Evolutionary conservation across 441 rosid species (phyloP).

Genomic region (Erysimum cheiri): DNA sequence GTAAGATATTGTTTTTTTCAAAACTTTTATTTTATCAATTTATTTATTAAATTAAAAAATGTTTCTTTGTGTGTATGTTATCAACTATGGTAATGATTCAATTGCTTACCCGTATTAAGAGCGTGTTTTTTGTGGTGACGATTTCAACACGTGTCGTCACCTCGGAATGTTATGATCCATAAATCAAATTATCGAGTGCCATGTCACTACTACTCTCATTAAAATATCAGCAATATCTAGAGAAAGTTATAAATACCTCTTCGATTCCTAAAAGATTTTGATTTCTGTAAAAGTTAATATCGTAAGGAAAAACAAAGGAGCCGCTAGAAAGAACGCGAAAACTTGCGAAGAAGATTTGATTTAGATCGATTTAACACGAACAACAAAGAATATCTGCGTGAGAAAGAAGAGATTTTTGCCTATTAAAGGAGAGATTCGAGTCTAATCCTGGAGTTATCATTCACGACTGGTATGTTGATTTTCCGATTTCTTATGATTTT

Average conservation of each 20-base stretch:
- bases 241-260: constrained; percentile 35
- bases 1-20: neutral
- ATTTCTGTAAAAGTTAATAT: neutral
- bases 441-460: neutral
- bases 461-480: constrained; percentile 15
- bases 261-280: neutral
- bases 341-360: neutral
- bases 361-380: constrained; percentile 1
- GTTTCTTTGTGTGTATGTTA: neutral
- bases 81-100: constrained; percentile 28
- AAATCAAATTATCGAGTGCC: constrained; percentile 3
- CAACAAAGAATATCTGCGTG: neutral
- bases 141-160: constrained; percentile 32
- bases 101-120: constrained; percentile 36
- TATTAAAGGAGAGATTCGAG: constrained; percentile 11
- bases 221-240: constrained; percentile 31
- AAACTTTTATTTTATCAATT: neutral
- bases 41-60: constrained; percentile 3
- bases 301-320: neutral
- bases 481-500: neutral
- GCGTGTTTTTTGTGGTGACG: constrained; percentile 20
- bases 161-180: neutral
- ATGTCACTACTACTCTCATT: constrained; percentile 11
- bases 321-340: constrained; percentile 9
- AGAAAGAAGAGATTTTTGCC: neutral